Evolutionary conservation across 164 flowering plant species (phyloP).

Genomic region (Platanus orientalis): DNA sequence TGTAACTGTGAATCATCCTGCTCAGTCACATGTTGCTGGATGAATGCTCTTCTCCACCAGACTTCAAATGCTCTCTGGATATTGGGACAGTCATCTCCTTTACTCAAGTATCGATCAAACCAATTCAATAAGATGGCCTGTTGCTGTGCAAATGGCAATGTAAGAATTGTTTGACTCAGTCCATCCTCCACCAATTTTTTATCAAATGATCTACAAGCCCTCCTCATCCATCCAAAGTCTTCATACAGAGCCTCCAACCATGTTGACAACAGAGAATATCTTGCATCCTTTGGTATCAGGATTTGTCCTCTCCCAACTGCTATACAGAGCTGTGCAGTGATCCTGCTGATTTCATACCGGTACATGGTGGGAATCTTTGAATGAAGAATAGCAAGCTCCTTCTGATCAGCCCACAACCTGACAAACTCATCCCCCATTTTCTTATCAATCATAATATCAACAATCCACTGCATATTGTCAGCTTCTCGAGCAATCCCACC

Average conservation of each 20-base stretch:
- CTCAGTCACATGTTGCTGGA: slow-evolving; percentile 40
- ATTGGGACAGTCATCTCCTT: slow-evolving; percentile 90
- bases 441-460: slow-evolving; percentile 61
- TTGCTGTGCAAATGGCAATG: slow-evolving; percentile 74
- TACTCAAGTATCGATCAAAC: slow-evolving; percentile 72
- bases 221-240: slow-evolving; percentile 87
- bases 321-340: slow-evolving; percentile 81
- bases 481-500: slow-evolving; percentile 80
- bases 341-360: slow-evolving; percentile 71
- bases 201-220: slow-evolving; percentile 58
- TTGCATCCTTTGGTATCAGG: slow-evolving; percentile 57
- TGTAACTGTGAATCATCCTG: slow-evolving; percentile 47
- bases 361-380: slow-evolving; percentile 75
- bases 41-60: slow-evolving; percentile 95
- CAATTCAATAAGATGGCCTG: slow-evolving; percentile 62
- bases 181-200: slow-evolving; percentile 85
- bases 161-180: slow-evolving; percentile 74
- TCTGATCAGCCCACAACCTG: slow-evolving; percentile 84
- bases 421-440: slow-evolving; percentile 83
- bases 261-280: slow-evolving; percentile 56
- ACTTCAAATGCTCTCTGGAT: slow-evolving; percentile 82
- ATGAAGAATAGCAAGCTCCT: slow-evolving; percentile 77
- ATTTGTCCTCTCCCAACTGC: slow-evolving; percentile 77
- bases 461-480: slow-evolving; percentile 84
- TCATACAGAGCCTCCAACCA: slow-evolving; percentile 91